Conservation (phyloP, 1,284 basidiomycete species). For the Anthracocystis panici-leucophaei region DNA sequence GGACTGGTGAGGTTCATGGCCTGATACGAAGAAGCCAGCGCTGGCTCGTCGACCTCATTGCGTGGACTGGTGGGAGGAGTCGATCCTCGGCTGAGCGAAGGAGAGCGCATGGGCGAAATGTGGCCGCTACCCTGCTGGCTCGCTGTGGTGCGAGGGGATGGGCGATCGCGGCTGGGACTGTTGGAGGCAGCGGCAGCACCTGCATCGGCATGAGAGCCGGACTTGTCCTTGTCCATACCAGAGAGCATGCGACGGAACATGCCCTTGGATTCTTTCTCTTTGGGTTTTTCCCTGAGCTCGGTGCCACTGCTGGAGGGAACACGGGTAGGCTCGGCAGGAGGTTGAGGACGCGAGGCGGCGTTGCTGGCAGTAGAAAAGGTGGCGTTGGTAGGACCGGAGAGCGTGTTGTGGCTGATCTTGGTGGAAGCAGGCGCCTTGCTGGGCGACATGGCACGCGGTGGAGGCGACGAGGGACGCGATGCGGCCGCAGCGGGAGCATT, state of each 20-base stretch:
- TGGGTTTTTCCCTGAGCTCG: slow-evolving; percentile 46
- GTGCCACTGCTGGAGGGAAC: slow-evolving; percentile 17
- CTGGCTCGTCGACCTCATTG: slow-evolving; percentile 50
- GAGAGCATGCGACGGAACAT: slow-evolving; percentile 67
- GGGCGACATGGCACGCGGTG: slow-evolving; percentile 60
- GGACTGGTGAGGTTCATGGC: slow-evolving; percentile 54
- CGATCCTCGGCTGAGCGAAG: slow-evolving; percentile 43
- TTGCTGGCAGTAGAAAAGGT: slow-evolving; percentile 15
- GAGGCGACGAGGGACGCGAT: slow-evolving; percentile 50
- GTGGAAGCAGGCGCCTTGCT: slow-evolving; percentile 45
- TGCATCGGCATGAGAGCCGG: slow-evolving; percentile 17
- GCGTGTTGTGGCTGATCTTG: slow-evolving; percentile 52
- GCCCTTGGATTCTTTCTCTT: slow-evolving; percentile 60
- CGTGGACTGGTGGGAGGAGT: slow-evolving; percentile 57
- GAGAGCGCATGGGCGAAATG: slow-evolving; percentile 52
- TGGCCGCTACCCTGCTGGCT: slow-evolving; percentile 45
- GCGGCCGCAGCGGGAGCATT: slow-evolving; percentile 13
- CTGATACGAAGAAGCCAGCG: slow-evolving; percentile 46
- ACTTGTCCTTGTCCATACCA: slow-evolving; percentile 39
- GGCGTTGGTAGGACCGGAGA: slow-evolving; percentile 17
- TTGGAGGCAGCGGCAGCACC: slow-evolving; percentile 7
- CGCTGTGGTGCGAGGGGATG: slow-evolving; percentile 29
- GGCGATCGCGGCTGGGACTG: slow-evolving; percentile 41
- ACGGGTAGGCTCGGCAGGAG: slow-evolving; percentile 19
- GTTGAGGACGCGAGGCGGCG: slow-evolving; percentile 14